These are phyloP conservation scores for Akanthomyces dipterigenus DNA, from an alignment of 2,329 filamentous ascomycete species.

Conservation along the genomic window DNA sequence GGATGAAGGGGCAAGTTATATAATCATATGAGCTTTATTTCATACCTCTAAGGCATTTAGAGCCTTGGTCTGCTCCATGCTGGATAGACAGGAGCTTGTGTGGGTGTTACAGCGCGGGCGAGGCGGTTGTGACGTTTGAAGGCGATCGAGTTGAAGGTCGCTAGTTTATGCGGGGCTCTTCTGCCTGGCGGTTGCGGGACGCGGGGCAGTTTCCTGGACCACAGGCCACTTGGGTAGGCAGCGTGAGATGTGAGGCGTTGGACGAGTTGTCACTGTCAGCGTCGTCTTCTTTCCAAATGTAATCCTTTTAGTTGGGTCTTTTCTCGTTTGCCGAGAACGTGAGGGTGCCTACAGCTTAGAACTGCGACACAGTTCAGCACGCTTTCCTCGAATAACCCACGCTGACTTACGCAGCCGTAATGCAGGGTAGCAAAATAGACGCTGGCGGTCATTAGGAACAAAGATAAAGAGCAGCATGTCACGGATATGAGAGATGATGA, in stretches of 20 bases:
- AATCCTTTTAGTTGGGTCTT: no score
- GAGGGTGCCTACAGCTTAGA: no score
- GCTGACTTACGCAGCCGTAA: no score
- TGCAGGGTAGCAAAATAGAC: no score
- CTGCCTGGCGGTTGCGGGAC: constrained; percentile 8
- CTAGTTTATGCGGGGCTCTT: constrained; percentile 3
- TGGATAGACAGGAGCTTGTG: constrained; percentile 14
- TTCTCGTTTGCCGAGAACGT: no score
- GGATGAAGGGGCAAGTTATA: background rate
- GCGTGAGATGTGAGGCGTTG: background rate
- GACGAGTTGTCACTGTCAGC: background rate
- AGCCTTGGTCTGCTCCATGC: constrained; percentile 69
- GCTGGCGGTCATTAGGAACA: background rate
- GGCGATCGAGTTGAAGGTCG: constrained; percentile 6
- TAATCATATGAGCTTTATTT: background rate
- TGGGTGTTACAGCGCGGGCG: constrained; percentile 9
- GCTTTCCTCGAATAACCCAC: no score
- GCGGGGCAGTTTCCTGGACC: constrained; percentile 3
- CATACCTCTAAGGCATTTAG: constrained; percentile 56
- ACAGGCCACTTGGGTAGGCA: background rate
- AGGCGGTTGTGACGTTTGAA: constrained; percentile 8
- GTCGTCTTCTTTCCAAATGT: no score
- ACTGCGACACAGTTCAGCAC: no score
- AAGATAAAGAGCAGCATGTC: no score
- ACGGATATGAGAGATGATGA: no score